Percentiles rank a stretch among this genome's conserved stretches.
phyloP scores from a whole-genome alignment of 2,329 filamentous ascomycete species.

The Trichoderma atroviride region DNA sequence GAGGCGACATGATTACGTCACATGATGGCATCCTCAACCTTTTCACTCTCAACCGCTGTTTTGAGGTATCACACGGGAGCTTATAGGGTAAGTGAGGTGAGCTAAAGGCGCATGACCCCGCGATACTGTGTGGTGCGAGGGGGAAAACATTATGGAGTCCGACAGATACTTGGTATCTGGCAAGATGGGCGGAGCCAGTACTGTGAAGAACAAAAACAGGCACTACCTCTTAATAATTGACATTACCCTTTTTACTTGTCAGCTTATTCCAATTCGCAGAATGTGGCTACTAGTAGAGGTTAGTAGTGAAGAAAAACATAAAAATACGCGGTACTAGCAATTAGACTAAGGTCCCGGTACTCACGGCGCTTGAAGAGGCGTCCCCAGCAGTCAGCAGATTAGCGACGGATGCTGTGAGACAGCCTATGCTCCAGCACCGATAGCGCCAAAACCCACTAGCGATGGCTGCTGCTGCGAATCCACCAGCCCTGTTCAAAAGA shows the following conservation, averaged over 20 bases:
- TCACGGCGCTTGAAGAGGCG: background rate
- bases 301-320: background rate
- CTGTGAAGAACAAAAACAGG: background rate
- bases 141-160: background rate
- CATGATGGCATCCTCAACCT: slow-evolving; percentile 10
- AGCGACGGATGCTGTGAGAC: slow-evolving; percentile 14
- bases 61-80: slow-evolving; percentile 21
- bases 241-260: background rate
- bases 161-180: background rate
- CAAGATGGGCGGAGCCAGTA: background rate
- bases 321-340: background rate
- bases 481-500: background rate
- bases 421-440: background rate
- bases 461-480: slow-evolving; percentile 2
- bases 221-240: background rate
- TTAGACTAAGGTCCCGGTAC: background rate
- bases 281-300: background rate
- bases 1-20: slow-evolving; percentile 22
- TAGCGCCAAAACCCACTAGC: background rate
- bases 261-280: background rate
- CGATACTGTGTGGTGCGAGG: background rate
- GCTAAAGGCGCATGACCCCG: slow-evolving; percentile 12
- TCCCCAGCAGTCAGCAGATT: slow-evolving; percentile 6
- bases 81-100: slow-evolving; percentile 23
- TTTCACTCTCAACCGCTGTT: background rate